phyloP scores from a whole-genome alignment of 2,329 filamentous ascomycete genomes.

The Tolypocladium sp. region DNA sequence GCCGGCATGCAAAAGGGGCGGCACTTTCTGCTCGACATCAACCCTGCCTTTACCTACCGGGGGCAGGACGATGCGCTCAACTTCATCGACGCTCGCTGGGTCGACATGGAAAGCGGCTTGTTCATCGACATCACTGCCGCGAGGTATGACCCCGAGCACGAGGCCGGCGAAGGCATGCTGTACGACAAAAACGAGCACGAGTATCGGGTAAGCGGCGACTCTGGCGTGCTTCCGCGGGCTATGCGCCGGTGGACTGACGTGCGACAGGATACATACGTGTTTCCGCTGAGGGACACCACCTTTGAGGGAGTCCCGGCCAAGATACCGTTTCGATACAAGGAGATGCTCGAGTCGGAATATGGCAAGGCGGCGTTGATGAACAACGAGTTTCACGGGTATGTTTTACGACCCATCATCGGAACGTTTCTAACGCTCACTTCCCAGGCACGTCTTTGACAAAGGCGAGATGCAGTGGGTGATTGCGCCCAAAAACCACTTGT shows the following conservation, averaged over 20 bases:
- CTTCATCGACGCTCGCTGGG: conserved; percentile 39
- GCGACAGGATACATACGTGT: conserved; percentile 47
- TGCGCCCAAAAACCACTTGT: not conserved
- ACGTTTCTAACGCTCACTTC: not conserved
- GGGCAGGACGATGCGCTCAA: conserved; percentile 29
- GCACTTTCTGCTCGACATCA: conserved; percentile 40
- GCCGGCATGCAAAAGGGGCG: conserved; percentile 26
- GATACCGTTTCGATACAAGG: conserved; percentile 54
- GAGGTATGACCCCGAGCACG: conserved; percentile 36
- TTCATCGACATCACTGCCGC: conserved; percentile 44
- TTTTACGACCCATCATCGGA: conserved; percentile 6
- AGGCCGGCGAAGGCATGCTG: conserved; percentile 33
- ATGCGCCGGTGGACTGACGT: not conserved
- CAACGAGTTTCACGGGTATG: conserved; percentile 44
- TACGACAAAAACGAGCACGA: conserved; percentile 43
- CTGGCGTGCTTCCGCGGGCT: not conserved
- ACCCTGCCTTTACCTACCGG: conserved; percentile 30
- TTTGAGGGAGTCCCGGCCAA: conserved; percentile 60
- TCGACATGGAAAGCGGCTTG: conserved; percentile 34
- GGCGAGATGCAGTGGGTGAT: conserved; percentile 23
- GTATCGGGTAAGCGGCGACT: conserved; percentile 27
- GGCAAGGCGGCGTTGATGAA: conserved; percentile 38
- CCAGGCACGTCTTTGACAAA: conserved; percentile 32
- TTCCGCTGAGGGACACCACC: conserved; percentile 57
- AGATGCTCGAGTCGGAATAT: conserved; percentile 51